Conservation (phyloP, 2,329 filamentous ascomycete genomes). For the Polytolypa hystricis region DNA sequence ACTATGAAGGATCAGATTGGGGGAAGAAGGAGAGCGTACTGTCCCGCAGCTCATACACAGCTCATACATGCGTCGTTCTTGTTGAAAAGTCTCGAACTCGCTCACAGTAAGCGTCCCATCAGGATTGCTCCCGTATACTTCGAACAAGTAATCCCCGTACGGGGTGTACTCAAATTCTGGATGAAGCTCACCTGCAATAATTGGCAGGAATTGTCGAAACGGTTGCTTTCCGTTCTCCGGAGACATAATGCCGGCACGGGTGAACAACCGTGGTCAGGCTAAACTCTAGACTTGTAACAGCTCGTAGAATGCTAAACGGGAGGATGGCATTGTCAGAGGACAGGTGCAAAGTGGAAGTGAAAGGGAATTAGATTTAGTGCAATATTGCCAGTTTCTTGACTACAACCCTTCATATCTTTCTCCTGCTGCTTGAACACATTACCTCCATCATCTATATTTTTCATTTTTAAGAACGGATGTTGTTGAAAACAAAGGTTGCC, state of each 20-base stretch:
- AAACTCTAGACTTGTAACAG: too few relatives aligned
- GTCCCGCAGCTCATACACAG: neutral
- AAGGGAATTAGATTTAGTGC: too few relatives aligned
- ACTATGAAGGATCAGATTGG: neutral
- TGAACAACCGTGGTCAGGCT: too few relatives aligned
- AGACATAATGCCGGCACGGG: neutral
- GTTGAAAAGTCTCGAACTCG: neutral
- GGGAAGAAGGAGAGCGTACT: neutral
- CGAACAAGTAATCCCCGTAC: neutral
- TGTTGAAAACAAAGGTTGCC: too few relatives aligned
- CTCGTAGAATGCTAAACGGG: too few relatives aligned
- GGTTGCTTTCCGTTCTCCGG: neutral
- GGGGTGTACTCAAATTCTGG: neutral
- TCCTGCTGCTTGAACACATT: too few relatives aligned
- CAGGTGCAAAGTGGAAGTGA: too few relatives aligned
- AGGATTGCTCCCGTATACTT: neutral
- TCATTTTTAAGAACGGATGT: too few relatives aligned
- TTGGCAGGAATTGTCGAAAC: neutral
- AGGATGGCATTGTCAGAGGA: too few relatives aligned
- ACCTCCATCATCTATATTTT: too few relatives aligned
- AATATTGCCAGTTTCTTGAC: too few relatives aligned
- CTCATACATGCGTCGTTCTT: neutral
- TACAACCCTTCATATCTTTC: too few relatives aligned
- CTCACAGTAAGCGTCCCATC: neutral
- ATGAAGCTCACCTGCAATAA: neutral